Evolutionary conservation across 768 basidiomycete species (phyloP).

Genomic region (Suillus discolor): DNA sequence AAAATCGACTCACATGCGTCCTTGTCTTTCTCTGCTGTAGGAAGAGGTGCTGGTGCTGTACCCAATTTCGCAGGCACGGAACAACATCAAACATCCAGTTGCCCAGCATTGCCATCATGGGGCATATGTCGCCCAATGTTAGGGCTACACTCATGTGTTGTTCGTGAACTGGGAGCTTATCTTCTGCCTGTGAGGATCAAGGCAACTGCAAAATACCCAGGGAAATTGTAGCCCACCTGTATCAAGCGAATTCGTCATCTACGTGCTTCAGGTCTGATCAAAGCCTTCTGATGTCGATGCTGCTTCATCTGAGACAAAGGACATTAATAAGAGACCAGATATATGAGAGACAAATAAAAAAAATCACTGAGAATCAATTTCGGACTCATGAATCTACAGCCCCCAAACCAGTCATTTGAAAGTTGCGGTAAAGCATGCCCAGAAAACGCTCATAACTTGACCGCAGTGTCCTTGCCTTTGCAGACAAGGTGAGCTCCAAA

Average conservation of each 20-base stretch:
- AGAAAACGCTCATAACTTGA: slow-evolving; percentile 95
- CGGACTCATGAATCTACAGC: slow-evolving; percentile 82
- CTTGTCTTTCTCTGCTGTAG: slow-evolving; percentile 14
- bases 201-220: slow-evolving; percentile 41
- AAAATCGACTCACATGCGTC: slow-evolving; percentile 35
- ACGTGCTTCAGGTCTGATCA: slow-evolving; percentile 69
- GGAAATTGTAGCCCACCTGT: slow-evolving; percentile 56
- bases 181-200: slow-evolving; percentile 48
- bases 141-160: slow-evolving; percentile 47
- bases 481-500: slow-evolving; percentile 87
- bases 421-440: slow-evolving; percentile 92
- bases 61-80: slow-evolving; percentile 51
- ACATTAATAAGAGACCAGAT: slow-evolving; percentile 7
- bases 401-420: slow-evolving; percentile 56
- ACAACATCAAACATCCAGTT: slow-evolving; percentile 88
- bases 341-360: background rate
- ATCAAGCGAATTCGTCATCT: slow-evolving; percentile 65
- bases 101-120: slow-evolving; percentile 54
- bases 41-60: slow-evolving; percentile 21
- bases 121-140: slow-evolving; percentile 43
- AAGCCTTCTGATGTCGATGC: slow-evolving; percentile 90
- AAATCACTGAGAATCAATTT: slow-evolving; percentile 89
- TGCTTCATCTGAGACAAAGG: slow-evolving; percentile 59
- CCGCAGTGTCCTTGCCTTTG: slow-evolving; percentile 71
- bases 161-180: slow-evolving; percentile 26